Evolutionary conservation across 345 rosid species (phyloP).

Genomic region (Melaleuca quinquenervia): DNA sequence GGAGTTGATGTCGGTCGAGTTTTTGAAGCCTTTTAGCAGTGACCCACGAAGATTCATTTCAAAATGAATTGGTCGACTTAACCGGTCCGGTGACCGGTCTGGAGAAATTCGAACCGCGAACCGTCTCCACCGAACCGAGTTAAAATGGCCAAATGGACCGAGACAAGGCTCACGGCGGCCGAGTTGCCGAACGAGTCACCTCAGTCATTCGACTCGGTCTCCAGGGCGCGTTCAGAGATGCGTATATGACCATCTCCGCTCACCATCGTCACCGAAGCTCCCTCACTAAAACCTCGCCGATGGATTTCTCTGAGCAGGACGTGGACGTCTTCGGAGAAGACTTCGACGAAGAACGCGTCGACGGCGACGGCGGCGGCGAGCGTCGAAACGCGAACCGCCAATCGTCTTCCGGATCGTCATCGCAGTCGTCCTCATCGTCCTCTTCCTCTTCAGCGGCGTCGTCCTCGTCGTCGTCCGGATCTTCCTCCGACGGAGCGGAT

Average conservation of each 20-base stretch:
- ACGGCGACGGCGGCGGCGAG: background rate
- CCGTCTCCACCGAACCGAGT: too few species aligned
- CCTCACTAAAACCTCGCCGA: background rate
- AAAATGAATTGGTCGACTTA: background rate
- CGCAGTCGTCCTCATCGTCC: conserved; percentile 40
- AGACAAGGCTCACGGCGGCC: background rate
- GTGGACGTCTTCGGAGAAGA: conserved; percentile 42
- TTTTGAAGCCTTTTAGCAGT: background rate
- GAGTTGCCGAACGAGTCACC: background rate
- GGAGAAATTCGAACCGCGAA: background rate
- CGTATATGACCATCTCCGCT: background rate
- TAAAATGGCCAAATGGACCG: background rate
- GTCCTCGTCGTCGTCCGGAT: conserved; percentile 21
- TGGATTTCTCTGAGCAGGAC: conserved; percentile 26
- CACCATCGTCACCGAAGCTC: background rate
- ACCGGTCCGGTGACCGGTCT: background rate
- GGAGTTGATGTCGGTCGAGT: background rate
- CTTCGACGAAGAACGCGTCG: background rate
- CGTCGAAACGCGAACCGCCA: conserved; percentile 16
- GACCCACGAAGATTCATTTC: background rate
- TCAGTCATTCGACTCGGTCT: background rate
- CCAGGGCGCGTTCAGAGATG: background rate
- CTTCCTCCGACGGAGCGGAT: conserved; percentile 16
- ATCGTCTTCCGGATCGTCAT: conserved; percentile 43
- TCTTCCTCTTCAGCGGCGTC: conserved; percentile 29